These are phyloP conservation scores for Cladosporium sp. DNA, from an alignment of 2,329 filamentous ascomycete genomes.

Conservation along the genomic window DNA sequence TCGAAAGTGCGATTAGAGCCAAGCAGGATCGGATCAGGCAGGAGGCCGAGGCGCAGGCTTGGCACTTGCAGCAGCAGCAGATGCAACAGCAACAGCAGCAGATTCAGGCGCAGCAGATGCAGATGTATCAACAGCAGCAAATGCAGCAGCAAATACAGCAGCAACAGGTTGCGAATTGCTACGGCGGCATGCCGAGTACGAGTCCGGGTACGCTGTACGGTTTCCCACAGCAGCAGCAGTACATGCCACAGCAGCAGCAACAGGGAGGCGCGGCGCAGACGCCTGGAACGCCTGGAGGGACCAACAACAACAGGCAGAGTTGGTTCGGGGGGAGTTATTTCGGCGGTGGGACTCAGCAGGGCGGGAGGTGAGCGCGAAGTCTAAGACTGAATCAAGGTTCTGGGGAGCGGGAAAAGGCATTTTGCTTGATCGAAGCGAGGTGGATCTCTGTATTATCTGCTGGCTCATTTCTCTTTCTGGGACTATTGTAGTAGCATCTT, in stretches of 20 bases:
- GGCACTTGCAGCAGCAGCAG: too few relatives aligned
- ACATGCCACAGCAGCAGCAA: constrained; percentile 16
- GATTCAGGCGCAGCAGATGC: constrained; percentile 20
- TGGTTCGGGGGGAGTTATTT: constrained; percentile 13
- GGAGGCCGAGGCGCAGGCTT: constrained; percentile 34
- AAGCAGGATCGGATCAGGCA: constrained; percentile 53
- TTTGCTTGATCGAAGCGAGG: too few relatives aligned
- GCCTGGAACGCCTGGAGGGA: constrained; percentile 4
- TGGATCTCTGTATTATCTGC: too few relatives aligned
- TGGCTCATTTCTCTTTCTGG: too few relatives aligned
- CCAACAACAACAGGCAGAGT: constrained; percentile 10
- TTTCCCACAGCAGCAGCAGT: constrained; percentile 16
- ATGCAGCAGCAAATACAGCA: constrained; percentile 20
- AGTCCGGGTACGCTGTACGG: background rate
- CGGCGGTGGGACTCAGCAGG: background rate
- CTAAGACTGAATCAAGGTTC: too few relatives aligned
- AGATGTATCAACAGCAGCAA: constrained; percentile 13
- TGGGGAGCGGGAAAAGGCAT: too few relatives aligned
- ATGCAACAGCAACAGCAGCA: constrained; percentile 21
- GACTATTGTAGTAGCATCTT: too few relatives aligned
- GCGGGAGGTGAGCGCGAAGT: too few relatives aligned
- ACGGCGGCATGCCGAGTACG: background rate
- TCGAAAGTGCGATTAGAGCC: constrained; percentile 62
- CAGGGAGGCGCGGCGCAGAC: constrained; percentile 21
- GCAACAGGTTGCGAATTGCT: constrained; percentile 1